Percentiles rank a stretch among this genome's conserved stretches.
phyloP scores from a whole-genome alignment of 2,329 filamentous ascomycete genomes.

The Fusarium illudens region DNA sequence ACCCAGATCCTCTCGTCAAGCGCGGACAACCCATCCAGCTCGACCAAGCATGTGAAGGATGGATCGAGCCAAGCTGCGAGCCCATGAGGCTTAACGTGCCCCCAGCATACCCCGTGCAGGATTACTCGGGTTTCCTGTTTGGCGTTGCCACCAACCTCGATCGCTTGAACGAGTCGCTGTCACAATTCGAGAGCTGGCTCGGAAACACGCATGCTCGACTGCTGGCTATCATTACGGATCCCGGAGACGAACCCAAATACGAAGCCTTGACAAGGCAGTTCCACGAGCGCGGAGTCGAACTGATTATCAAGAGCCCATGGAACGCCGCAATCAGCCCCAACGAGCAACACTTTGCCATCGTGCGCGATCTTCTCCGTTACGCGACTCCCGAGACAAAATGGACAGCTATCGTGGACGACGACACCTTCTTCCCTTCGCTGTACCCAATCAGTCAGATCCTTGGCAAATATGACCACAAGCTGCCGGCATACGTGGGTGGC shows the following conservation, averaged over 20 bases:
- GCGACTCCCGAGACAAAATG: conserved; percentile 58
- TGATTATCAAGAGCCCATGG: conserved; percentile 47
- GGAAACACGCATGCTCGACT: conserved; percentile 59
- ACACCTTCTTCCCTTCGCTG: conserved; percentile 69
- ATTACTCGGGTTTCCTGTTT: conserved; percentile 63
- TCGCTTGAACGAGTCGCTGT: conserved; percentile 59
- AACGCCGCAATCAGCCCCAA: conserved; percentile 52
- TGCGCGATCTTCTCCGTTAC: conserved; percentile 58
- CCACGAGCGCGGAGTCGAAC: conserved; percentile 45
- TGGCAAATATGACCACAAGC: conserved; percentile 56
- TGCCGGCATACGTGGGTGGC: conserved; percentile 63
- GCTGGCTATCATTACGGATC: conserved; percentile 60
- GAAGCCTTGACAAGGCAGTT: conserved; percentile 43
- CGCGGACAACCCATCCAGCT: conserved; percentile 45
- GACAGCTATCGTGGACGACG: conserved; percentile 68
- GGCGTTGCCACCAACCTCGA: conserved; percentile 64
- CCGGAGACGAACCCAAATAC: conserved; percentile 42
- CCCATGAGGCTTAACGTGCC: conserved; percentile 59
- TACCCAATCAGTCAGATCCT: conserved; percentile 59
- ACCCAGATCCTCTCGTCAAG: conserved; percentile 50
- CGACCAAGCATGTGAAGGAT: conserved; percentile 38
- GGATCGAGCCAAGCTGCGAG: conserved; percentile 46
- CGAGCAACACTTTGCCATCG: conserved; percentile 65
- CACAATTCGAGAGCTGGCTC: conserved; percentile 65
- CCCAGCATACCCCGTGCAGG: conserved; percentile 50